Evolutionary conservation across 345 rosid species (phyloP).

Genomic region (Acer yangbiense): DNA sequence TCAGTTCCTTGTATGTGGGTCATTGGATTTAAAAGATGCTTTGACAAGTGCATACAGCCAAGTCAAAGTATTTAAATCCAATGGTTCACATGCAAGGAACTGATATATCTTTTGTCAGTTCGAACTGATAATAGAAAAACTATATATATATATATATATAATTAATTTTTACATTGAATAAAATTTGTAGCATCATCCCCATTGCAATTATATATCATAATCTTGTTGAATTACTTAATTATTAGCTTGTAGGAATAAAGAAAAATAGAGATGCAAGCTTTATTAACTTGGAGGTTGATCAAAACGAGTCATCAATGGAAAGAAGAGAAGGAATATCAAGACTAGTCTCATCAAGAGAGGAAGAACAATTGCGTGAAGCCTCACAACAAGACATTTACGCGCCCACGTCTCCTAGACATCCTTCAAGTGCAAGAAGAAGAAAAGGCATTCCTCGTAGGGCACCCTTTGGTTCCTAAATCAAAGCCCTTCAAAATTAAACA

Average conservation of each 20-base stretch:
- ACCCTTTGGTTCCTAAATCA: constrained; percentile 62
- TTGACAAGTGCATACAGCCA: too few relatives aligned
- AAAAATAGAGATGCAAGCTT: constrained; percentile 62
- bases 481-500: background rate
- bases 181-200: too few relatives aligned
- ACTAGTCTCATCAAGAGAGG: constrained; percentile 27
- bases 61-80: too few relatives aligned
- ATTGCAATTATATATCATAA: too few relatives aligned
- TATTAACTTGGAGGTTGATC: constrained; percentile 38
- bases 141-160: background rate
- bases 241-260: constrained; percentile 76
- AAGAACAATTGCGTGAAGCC: constrained; percentile 66
- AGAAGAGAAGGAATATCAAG: constrained; percentile 41
- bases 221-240: constrained; percentile 2
- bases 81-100: too few relatives aligned
- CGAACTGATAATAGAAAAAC: too few relatives aligned
- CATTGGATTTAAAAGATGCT: too few relatives aligned
- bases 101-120: too few relatives aligned
- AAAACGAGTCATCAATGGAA: constrained; percentile 43
- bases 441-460: constrained; percentile 91
- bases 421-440: constrained; percentile 70
- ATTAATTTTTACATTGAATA: too few relatives aligned
- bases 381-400: constrained; percentile 58
- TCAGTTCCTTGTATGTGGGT: too few relatives aligned
- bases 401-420: constrained; percentile 55